These are phyloP conservation scores for Diplodia seriata DNA, from an alignment of 2,329 filamentous ascomycete species.

Conservation along the genomic window DNA sequence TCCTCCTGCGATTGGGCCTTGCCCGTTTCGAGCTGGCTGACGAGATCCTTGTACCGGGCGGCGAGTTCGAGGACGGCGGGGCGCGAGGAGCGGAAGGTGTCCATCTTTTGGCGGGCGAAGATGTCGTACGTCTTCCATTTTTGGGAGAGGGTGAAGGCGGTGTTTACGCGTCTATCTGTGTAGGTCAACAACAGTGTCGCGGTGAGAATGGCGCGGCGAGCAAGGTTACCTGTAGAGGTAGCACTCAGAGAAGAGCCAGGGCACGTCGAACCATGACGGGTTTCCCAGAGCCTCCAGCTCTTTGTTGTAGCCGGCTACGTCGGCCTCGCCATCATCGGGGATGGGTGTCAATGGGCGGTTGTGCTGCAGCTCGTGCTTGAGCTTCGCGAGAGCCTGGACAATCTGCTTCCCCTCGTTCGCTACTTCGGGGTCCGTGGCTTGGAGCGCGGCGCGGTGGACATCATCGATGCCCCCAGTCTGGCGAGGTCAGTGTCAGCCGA, in stretches of 20 bases:
- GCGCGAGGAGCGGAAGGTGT: constrained; percentile 89
- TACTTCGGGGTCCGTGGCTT: constrained; percentile 67
- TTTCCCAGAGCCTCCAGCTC: constrained; percentile 78
- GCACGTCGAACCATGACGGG: constrained; percentile 80
- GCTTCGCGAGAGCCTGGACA: constrained; percentile 74
- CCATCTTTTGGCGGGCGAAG: constrained; percentile 87
- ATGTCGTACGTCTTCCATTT: constrained; percentile 92
- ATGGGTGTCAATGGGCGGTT: constrained; percentile 78
- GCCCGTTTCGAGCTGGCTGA: constrained; percentile 67
- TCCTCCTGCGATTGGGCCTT: constrained; percentile 51
- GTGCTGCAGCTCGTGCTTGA: constrained; percentile 97
- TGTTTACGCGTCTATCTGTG: constrained; percentile 73
- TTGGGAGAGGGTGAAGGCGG: constrained; percentile 75
- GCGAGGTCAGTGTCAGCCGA: not conserved
- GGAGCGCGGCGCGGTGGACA: constrained; percentile 75
- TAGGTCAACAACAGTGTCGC: constrained; percentile 22
- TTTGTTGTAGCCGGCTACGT: constrained; percentile 83
- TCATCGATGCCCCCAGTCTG: constrained; percentile 94
- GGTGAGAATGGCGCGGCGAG: not conserved
- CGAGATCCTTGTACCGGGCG: constrained; percentile 75
- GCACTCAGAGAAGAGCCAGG: constrained; percentile 93
- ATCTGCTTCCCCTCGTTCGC: constrained; percentile 84
- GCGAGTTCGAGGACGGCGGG: constrained; percentile 85
- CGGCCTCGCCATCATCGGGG: constrained; percentile 75
- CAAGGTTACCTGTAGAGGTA: constrained; percentile 78